Evolutionary conservation across 345 rosid species (phyloP).

Genomic region (Camelina laxa): DNA sequence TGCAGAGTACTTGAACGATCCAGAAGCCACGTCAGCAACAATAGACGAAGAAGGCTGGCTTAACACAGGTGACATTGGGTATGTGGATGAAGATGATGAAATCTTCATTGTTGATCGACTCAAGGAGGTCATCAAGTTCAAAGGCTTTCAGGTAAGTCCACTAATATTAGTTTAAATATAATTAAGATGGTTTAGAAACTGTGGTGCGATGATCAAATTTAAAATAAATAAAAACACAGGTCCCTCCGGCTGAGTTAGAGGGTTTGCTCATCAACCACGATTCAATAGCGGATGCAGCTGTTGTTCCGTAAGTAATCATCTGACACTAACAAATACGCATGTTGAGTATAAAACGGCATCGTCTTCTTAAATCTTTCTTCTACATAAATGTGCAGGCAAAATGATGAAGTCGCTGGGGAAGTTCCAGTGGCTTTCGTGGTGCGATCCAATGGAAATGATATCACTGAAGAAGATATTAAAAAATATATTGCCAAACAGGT

Average conservation of each 20-base stretch:
- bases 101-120: slow-evolving; percentile 83
- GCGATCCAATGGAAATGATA: slow-evolving; percentile 57
- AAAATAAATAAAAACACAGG: slow-evolving; percentile 46
- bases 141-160: slow-evolving; percentile 79
- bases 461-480: slow-evolving; percentile 70
- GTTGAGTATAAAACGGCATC: background rate
- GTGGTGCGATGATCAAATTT: background rate
- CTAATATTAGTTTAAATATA: background rate
- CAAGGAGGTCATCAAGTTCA: slow-evolving; percentile 90
- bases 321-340: background rate
- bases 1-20: slow-evolving; percentile 73
- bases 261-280: slow-evolving; percentile 71
- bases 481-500: slow-evolving; percentile 84
- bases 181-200: background rate
- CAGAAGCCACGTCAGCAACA: slow-evolving; percentile 67
- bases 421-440: slow-evolving; percentile 96
- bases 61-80: slow-evolving; percentile 92
- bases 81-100: slow-evolving; percentile 81
- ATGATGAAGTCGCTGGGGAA: slow-evolving; percentile 88
- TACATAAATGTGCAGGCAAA: slow-evolving; percentile 46
- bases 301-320: slow-evolving; percentile 70
- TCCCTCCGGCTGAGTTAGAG: slow-evolving; percentile 97
- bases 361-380: background rate
- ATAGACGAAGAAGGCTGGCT: slow-evolving; percentile 89
- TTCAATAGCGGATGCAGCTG: slow-evolving; percentile 84